phyloP scores from a whole-genome alignment of 1,284 basidiomycete species.

The Schizopora paradoxa region DNA sequence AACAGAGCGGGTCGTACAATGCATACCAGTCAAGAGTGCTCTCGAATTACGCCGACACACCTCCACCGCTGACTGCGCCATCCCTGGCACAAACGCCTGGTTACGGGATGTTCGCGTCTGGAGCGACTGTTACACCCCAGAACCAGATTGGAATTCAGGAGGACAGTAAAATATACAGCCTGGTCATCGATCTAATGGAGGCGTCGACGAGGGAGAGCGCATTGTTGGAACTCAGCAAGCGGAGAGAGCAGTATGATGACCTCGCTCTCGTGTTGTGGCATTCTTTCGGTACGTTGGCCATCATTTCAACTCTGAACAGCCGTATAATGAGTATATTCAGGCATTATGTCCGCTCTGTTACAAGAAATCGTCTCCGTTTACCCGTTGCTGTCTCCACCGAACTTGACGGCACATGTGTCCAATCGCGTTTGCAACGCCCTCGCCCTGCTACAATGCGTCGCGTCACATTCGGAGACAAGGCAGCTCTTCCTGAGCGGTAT shows the following conservation, averaged over 20 bases:
- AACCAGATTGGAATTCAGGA: conserved; percentile 38
- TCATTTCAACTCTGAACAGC: not conserved
- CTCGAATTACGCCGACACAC: conserved; percentile 16
- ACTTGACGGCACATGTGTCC: conserved; percentile 96
- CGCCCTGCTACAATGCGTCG: conserved; percentile 95
- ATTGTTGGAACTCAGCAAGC: conserved; percentile 95
- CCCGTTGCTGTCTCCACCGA: conserved; percentile 91
- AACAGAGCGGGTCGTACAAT: no score
- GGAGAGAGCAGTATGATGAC: conserved; percentile 98
- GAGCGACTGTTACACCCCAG: not conserved
- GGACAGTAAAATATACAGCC: conserved; percentile 75
- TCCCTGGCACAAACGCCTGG: conserved; percentile 3
- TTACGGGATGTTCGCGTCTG: conserved; percentile 6
- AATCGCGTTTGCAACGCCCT: conserved; percentile 99
- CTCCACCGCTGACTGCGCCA: conserved; percentile 16
- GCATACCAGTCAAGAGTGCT: no score
- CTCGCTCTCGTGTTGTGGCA: conserved; percentile 98
- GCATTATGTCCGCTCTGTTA: conserved; percentile 97
- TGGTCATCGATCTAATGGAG: conserved; percentile 81
- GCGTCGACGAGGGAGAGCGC: conserved; percentile 80
- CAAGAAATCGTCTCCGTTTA: conserved; percentile 99
- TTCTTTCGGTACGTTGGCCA: conserved; percentile 77
- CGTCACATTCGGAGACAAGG: conserved; percentile 90
- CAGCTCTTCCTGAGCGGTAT: conserved; percentile 87
- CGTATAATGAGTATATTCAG: conserved; percentile 35